These are phyloP conservation scores for Leccinum angustisporum DNA, from an alignment of 1,284 basidiomycete species.

Conservation along the genomic window DNA sequence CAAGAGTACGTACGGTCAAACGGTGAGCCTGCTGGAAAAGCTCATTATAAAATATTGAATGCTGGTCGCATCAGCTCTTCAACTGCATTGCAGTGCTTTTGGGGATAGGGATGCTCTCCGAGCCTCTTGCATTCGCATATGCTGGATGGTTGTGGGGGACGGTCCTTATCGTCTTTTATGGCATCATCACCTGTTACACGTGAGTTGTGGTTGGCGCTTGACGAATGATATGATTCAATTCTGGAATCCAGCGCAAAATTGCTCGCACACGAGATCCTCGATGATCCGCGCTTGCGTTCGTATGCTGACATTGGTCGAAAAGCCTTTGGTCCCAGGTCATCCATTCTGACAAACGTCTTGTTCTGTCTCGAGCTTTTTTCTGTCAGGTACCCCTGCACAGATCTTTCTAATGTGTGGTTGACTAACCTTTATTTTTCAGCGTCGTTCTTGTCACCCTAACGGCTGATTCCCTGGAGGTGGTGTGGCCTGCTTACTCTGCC, in stretches of 20 bases:
- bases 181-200: constrained; percentile 85
- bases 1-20: constrained; percentile 80
- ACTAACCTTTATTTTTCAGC: constrained; percentile 37
- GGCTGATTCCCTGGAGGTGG: constrained; percentile 78
- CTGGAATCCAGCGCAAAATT: constrained; percentile 69
- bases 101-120: constrained; percentile 88
- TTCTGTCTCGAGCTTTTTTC: constrained; percentile 88
- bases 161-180: constrained; percentile 74
- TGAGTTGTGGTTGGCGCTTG: constrained; percentile 40
- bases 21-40: constrained; percentile 50
- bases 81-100: constrained; percentile 86
- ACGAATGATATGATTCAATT: constrained; percentile 1
- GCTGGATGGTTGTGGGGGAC: constrained; percentile 85
- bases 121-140: constrained; percentile 85
- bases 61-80: constrained; percentile 61
- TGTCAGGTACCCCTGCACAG: constrained; percentile 53
- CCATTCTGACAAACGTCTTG: constrained; percentile 65
- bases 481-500: constrained; percentile 67
- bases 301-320: constrained; percentile 89
- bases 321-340: constrained; percentile 78
- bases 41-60: constrained; percentile 1
- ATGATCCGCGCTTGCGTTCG: constrained; percentile 70
- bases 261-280: constrained; percentile 71
- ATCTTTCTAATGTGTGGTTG: background rate
- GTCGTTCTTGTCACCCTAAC: constrained; percentile 85